phyloP scores from a whole-genome alignment of 345 rosid species.

The Sapria himalayana region DNA sequence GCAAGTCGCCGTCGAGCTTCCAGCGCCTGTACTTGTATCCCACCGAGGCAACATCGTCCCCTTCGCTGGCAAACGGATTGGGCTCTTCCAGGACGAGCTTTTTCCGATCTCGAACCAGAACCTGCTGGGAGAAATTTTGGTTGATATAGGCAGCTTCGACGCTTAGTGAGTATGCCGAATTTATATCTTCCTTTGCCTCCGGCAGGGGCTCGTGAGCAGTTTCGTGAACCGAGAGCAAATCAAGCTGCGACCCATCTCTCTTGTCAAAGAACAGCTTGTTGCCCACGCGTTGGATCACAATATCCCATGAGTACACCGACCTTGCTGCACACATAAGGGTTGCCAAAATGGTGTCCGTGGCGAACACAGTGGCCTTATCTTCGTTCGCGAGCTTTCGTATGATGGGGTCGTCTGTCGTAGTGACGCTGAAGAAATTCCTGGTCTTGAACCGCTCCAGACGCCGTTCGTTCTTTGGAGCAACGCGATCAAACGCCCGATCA shows the following conservation, averaged over 20 bases:
- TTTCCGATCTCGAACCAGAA: constrained; percentile 61
- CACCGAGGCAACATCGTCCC: constrained; percentile 92
- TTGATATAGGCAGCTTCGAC: constrained; percentile 80
- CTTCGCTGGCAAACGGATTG: constrained; percentile 71
- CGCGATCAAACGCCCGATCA: constrained; percentile 43
- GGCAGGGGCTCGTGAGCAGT: constrained; percentile 84
- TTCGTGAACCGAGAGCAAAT: constrained; percentile 75
- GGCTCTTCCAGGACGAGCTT: constrained; percentile 75
- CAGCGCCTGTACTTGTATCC: constrained; percentile 86
- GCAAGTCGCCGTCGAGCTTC: constrained; percentile 69
- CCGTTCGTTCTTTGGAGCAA: constrained; percentile 65
- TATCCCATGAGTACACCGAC: constrained; percentile 95
- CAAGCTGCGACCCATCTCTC: constrained; percentile 80
- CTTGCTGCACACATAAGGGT: constrained; percentile 83
- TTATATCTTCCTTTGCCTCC: constrained; percentile 73
- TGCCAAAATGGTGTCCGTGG: constrained; percentile 64
- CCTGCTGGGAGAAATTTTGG: constrained; percentile 80
- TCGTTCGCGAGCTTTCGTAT: constrained; percentile 72
- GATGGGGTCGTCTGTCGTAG: constrained; percentile 81
- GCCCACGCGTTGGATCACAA: constrained; percentile 76
- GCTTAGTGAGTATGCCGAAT: constrained; percentile 55
- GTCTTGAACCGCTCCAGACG: constrained; percentile 80
- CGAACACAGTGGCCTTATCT: constrained; percentile 84
- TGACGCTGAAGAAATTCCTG: constrained; percentile 77
- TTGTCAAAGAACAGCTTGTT: constrained; percentile 81